A percentile compares a stretch with the other conserved stretches of the same genome.
Conservation (phyloP, 1,139 yeast species). For the Blastobotrys illinoisensis region DNA sequence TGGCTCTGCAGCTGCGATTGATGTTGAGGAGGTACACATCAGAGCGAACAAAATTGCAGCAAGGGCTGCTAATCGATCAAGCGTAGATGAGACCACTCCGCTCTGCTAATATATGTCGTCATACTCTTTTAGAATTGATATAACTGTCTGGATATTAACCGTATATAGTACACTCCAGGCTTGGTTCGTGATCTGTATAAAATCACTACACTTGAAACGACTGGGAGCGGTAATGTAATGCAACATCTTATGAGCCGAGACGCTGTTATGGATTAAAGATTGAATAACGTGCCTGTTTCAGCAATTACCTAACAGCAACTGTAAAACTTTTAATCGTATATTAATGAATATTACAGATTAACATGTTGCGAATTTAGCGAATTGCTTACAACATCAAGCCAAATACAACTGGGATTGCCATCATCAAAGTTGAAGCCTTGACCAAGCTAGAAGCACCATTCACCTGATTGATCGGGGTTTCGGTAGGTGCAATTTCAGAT, state of each 20-base stretch:
- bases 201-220: too few species aligned
- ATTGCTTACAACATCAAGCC: not conserved
- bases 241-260: too few species aligned
- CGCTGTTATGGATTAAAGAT: too few species aligned
- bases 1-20: slow-evolving; percentile 9
- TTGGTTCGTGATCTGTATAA: too few species aligned
- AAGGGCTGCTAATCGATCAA: slow-evolving; percentile 1
- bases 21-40: slow-evolving; percentile 10
- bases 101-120: not conserved
- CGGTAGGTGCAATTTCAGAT: not conserved
- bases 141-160: too few species aligned
- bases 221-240: too few species aligned
- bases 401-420: not conserved
- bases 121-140: not conserved
- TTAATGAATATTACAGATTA: too few species aligned
- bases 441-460: not conserved
- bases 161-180: too few species aligned
- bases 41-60: slow-evolving; percentile 6
- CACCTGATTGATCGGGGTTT: not conserved
- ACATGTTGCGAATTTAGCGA: too few species aligned
- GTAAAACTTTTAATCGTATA: too few species aligned
- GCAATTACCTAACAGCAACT: too few species aligned
- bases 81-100: not conserved
- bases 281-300: too few species aligned
- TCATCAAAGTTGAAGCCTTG: not conserved